phyloP scores from a whole-genome alignment of 1,284 basidiomycete genomes.

The Ceratorhiza oryzae-sativae region DNA sequence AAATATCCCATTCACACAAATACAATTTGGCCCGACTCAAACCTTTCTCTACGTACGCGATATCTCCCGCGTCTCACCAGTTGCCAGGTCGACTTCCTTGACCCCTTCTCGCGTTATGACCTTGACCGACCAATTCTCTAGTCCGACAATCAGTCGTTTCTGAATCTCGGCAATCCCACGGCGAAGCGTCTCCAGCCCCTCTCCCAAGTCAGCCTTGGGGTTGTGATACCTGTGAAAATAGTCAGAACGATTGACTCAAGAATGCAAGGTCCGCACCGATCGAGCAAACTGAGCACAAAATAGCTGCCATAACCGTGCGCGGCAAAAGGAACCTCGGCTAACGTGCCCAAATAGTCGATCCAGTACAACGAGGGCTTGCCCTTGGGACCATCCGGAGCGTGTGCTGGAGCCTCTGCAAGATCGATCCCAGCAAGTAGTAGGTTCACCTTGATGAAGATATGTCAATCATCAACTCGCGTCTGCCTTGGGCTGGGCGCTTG shows the following conservation, averaged over 20 bases:
- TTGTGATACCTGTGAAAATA: slow-evolving; percentile 74
- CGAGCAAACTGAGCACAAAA: slow-evolving; percentile 90
- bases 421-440: slow-evolving; percentile 94
- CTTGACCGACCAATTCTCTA: slow-evolving; percentile 86
- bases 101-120: slow-evolving; percentile 91
- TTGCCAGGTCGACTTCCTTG: slow-evolving; percentile 69
- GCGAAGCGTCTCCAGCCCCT: slow-evolving; percentile 82
- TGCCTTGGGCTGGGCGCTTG: background rate
- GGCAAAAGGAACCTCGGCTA: slow-evolving; percentile 88
- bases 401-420: slow-evolving; percentile 58
- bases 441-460: slow-evolving; percentile 94
- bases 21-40: background rate
- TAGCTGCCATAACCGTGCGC: slow-evolving; percentile 96
- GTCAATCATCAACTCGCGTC: no score
- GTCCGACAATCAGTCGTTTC: slow-evolving; percentile 83
- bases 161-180: slow-evolving; percentile 90
- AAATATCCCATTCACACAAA: slow-evolving; percentile 2
- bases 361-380: slow-evolving; percentile 75
- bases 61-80: slow-evolving; percentile 8
- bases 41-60: slow-evolving; percentile 1
- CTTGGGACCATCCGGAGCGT: slow-evolving; percentile 27
- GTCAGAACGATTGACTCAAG: background rate
- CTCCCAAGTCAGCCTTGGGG: slow-evolving; percentile 81
- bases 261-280: slow-evolving; percentile 58
- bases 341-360: slow-evolving; percentile 95